These are phyloP conservation scores for Vigna hirtella DNA, from an alignment of 306 rosid genomes.

Conservation along the genomic window DNA sequence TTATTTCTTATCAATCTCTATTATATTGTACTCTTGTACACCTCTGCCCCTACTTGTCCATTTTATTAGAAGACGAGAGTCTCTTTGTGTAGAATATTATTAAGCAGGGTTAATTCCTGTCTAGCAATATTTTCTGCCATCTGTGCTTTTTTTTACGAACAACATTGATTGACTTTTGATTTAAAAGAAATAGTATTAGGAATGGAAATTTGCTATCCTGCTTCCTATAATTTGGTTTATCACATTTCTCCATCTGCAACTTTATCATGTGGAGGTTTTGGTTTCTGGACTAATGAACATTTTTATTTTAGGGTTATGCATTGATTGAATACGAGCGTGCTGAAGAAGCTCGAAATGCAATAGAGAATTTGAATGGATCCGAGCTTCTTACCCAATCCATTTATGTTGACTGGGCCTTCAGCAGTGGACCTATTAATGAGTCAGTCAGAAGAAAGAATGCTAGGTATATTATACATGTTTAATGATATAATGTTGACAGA, in stretches of 20 bases:
- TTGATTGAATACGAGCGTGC: constrained; percentile 60
- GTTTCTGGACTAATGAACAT: constrained; percentile 26
- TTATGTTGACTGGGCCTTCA: constrained; percentile 95
- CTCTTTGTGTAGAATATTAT: constrained; percentile 22
- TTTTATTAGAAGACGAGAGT: background rate
- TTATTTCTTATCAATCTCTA: background rate
- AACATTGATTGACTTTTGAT: background rate
- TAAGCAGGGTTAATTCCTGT: constrained; percentile 14
- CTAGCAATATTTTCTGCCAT: constrained; percentile 1
- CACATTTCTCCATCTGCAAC: background rate
- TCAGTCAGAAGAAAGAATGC: constrained; percentile 73
- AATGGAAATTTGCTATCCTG: background rate
- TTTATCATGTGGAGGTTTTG: constrained; percentile 3
- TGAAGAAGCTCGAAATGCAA: constrained; percentile 86
- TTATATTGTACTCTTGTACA: background rate
- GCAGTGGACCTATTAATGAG: constrained; percentile 90
- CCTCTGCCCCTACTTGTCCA: background rate
- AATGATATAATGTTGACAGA: background rate
- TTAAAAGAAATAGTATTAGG: background rate
- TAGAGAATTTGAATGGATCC: constrained; percentile 82
- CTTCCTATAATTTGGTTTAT: background rate
- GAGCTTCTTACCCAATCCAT: constrained; percentile 78
- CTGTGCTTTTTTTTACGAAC: background rate
- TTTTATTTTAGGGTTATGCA: constrained; percentile 58
- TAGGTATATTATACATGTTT: constrained; percentile 54